Evolutionary conservation across 768 basidiomycete species (phyloP), one percentile per base, ranked within the genome.

Genomic region (Leccinellum luteum): DNA sequence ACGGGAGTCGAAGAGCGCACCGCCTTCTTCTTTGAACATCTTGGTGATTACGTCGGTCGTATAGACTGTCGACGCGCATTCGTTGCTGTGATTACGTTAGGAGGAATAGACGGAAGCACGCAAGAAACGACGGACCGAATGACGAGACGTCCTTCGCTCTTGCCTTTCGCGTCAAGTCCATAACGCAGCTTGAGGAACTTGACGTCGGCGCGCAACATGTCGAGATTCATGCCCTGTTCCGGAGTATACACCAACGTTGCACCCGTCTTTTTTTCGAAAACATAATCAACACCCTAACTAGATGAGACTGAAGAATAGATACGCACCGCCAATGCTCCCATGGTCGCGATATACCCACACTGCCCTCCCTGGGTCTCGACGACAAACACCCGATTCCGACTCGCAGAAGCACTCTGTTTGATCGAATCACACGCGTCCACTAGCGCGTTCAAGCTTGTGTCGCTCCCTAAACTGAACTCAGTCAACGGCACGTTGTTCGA

Each of bases 401-500:
- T 97, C 5, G 97, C 96, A 55, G 91, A 91, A 10, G 97, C 97
- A 68, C 93, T 95, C 79, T 99, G 97, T 77, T 95, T 97, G 76
- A 99, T 98, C 43, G 95, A 87, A 74, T 99, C 97, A 69, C 96
- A 98, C 6, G 97, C 97, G 59, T 95, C 92, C 53, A 98, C 94
- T 30, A 99, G 79, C 3, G 95, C 94, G 72, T 98, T 99, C 79
- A 99, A 78, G 72, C 90, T 92, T n/a, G 97, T 99, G 69, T 99
- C 97, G 64, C 87, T 90, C 48, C 97, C 97, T 58, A 99, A 75
- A 71, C 92, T 95, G 75, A 91, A 93, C 70, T 98, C 95, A 50
- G 96, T 98, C 79, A 98, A 73, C 3, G 97, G 97, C 13, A 99
- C 97, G 64, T 99, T 99, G 77, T 99, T 99, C 64, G 92, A 94